These are phyloP conservation scores for Gypsophila paniculata DNA, from an alignment of 179 eudicot genomes.

Conservation along the genomic window DNA sequence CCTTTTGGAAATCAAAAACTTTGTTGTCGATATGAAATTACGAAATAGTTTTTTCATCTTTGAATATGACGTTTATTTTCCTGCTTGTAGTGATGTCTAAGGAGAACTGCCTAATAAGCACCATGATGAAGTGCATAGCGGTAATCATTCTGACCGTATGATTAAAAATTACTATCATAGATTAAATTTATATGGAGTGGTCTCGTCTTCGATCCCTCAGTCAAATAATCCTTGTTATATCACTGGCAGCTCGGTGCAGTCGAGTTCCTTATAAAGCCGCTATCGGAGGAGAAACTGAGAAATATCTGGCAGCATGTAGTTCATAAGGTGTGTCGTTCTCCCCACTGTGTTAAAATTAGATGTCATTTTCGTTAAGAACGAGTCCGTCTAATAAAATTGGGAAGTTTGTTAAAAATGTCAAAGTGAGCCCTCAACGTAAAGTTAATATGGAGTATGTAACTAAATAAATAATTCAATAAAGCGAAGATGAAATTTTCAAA, in stretches of 20 bases:
- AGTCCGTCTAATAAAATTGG: no score
- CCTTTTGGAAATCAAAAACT: not conserved
- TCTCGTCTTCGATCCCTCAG: not conserved
- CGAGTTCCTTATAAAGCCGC: conserved; percentile 67
- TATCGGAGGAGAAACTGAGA: conserved; percentile 70
- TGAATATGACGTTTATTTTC: conserved; percentile 12
- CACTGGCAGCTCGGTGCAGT: conserved; percentile 75
- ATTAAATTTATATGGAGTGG: not conserved
- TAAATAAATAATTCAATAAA: no score
- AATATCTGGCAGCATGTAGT: conserved; percentile 88
- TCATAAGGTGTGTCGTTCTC: conserved; percentile 50
- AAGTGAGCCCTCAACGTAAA: no score
- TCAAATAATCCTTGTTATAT: not conserved
- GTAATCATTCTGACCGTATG: conserved; percentile 31
- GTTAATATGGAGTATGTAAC: no score
- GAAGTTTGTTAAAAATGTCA: no score
- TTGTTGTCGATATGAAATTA: not conserved
- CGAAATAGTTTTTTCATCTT: not conserved
- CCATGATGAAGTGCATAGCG: conserved; percentile 88
- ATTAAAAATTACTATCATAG: no score
- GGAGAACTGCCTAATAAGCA: conserved; percentile 53
- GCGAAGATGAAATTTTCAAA: no score
- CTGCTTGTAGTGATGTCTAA: conserved; percentile 56
- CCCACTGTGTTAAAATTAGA: not conserved
- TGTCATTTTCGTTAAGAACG: not conserved